Evolutionary conservation across 75 land plant species (phyloP).

Genomic region (Sequoia sempervirens): DNA sequence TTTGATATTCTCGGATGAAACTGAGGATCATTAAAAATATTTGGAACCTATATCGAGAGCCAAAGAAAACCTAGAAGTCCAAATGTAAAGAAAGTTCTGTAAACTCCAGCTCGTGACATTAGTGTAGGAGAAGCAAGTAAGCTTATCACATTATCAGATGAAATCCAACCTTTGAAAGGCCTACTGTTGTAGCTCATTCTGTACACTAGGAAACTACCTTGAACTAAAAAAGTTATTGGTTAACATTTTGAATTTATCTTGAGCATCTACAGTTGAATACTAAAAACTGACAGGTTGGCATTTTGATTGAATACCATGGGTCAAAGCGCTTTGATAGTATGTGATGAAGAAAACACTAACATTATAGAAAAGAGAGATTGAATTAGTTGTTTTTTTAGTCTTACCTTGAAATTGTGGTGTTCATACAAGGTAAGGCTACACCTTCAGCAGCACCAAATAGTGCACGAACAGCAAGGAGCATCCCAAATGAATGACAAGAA

Average conservation of each 20-base stretch:
- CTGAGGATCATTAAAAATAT: constrained; percentile 56
- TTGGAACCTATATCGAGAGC: too few species aligned
- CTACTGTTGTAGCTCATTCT: constrained; percentile 89
- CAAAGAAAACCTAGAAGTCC: constrained; percentile 62
- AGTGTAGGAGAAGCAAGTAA: too few species aligned
- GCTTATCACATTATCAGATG: too few species aligned
- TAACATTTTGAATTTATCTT: not conserved
- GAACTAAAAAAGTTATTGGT: not conserved
- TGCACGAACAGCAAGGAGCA: constrained; percentile 64
- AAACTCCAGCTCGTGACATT: constrained; percentile 57
- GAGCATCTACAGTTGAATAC: not conserved
- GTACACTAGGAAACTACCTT: constrained; percentile 92
- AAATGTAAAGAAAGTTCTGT: constrained; percentile 71
- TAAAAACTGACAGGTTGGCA: not conserved
- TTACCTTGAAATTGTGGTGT: too few species aligned
- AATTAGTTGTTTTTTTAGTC: too few species aligned
- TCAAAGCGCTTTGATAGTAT: not conserved
- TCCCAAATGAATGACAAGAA: constrained; percentile 63
- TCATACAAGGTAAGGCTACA: too few species aligned
- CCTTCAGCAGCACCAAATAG: too few species aligned
- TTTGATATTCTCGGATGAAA: constrained; percentile 47
- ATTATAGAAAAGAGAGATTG: not conserved
- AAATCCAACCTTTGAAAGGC: too few species aligned
- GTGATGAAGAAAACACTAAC: not conserved
- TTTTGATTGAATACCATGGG: not conserved